Percentiles rank a stretch among this genome's conserved stretches.
Evolutionary conservation across 176 grass and related monocot genomes (phyloP).

Genomic region (Triticum aestivum): DNA sequence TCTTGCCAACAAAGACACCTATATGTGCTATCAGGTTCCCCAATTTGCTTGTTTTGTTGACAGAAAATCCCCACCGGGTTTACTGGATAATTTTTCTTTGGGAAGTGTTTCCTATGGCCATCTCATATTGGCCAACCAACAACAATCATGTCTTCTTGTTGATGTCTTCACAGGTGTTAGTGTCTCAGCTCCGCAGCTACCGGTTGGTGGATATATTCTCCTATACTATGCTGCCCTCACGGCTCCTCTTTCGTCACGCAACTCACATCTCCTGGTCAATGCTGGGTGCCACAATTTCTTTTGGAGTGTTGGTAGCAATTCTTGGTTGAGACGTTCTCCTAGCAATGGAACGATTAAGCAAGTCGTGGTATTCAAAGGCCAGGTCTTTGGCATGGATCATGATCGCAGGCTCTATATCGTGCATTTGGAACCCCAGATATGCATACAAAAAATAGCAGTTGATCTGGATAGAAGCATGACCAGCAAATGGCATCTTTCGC

Average conservation of each 20-base stretch:
- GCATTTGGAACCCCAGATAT: neutral
- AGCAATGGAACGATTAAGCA: neutral
- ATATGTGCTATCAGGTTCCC: neutral
- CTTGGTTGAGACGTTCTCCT: neutral
- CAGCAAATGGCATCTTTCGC: neutral
- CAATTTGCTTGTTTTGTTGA: neutral
- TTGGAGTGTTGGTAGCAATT: neutral
- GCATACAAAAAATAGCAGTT: neutral
- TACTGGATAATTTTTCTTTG: neutral
- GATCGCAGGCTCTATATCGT: neutral
- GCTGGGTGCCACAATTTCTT: neutral
- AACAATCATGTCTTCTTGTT: neutral
- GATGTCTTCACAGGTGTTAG: slow-evolving; percentile 44
- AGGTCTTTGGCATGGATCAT: neutral
- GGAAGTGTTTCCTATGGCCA: slow-evolving; percentile 31
- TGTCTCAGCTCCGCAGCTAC: slow-evolving; percentile 27
- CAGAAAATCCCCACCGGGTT: neutral
- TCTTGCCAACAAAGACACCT: neutral
- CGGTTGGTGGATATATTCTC: neutral
- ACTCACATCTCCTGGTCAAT: neutral
- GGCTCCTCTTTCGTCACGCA: neutral
- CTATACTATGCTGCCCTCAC: neutral
- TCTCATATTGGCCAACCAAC: slow-evolving; percentile 16
- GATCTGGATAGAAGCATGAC: neutral
- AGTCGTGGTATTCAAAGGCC: neutral